Conservation (phyloP, 768 basidiomycete genomes). For the Sarcodon aspratus region DNA sequence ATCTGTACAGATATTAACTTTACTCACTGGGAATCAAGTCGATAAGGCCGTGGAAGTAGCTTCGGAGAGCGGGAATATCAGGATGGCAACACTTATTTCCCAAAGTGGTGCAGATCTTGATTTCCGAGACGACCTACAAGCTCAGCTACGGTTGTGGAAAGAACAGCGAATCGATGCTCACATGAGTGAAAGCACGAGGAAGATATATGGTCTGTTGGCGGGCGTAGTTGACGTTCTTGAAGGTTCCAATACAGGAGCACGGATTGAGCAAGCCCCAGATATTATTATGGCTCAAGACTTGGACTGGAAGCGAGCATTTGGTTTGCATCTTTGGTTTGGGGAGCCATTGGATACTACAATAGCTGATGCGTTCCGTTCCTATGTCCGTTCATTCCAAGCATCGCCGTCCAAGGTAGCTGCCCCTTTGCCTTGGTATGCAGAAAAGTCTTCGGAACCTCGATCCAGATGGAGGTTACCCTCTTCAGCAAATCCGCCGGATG, state of each 20-base stretch:
- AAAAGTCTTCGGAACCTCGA: slow-evolving; percentile 11
- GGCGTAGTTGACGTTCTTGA: slow-evolving; percentile 58
- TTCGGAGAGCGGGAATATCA: slow-evolving; percentile 64
- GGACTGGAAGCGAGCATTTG: slow-evolving; percentile 94
- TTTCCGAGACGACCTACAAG: slow-evolving; percentile 59
- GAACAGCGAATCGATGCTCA: slow-evolving; percentile 63
- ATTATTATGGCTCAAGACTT: slow-evolving; percentile 57
- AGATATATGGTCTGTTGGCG: slow-evolving; percentile 74
- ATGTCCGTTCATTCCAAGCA: slow-evolving; percentile 32
- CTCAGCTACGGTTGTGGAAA: slow-evolving; percentile 79
- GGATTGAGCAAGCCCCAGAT: slow-evolving; percentile 38
- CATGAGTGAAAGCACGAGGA: slow-evolving; percentile 56
- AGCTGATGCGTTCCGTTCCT: slow-evolving; percentile 54
- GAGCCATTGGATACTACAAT: slow-evolving; percentile 61
- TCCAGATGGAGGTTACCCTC: slow-evolving; percentile 29
- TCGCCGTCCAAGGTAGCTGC: slow-evolving; percentile 30
- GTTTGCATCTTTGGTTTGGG: slow-evolving; percentile 84
- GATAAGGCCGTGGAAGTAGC: slow-evolving; percentile 70
- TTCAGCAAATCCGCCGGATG: slow-evolving; percentile 46
- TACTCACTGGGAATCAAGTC: slow-evolving; percentile 83
- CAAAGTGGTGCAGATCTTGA: slow-evolving; percentile 73
- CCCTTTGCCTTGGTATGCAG: slow-evolving; percentile 50
- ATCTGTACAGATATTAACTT: slow-evolving; percentile 53
- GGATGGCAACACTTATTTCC: slow-evolving; percentile 81
- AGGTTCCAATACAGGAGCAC: slow-evolving; percentile 34